phyloP scores from a whole-genome alignment of 257 asterid species.

The Buddleja alternifolia region DNA sequence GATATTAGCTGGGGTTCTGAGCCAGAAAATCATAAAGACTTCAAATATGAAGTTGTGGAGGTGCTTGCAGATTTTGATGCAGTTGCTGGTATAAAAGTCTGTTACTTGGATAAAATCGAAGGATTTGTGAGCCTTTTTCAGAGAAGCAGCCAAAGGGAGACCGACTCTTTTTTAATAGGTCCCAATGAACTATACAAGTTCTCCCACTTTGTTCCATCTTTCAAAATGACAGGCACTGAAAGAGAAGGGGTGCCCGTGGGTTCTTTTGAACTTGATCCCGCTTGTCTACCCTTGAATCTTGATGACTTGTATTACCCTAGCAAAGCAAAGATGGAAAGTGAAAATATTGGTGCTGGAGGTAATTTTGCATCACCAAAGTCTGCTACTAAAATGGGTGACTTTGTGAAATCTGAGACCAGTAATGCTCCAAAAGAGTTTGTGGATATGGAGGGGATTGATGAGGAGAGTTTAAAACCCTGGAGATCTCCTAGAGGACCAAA shows the following conservation, averaged over 20 bases:
- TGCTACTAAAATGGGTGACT: not conserved
- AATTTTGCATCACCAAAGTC: conserved; percentile 7
- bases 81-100: conserved; percentile 53
- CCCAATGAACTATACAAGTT: conserved; percentile 53
- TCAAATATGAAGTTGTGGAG: conserved; percentile 71
- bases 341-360: no score
- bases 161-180: conserved; percentile 34
- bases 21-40: conserved; percentile 38
- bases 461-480: conserved; percentile 7
- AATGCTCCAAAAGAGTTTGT: conserved; percentile 25
- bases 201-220: conserved; percentile 65
- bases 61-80: conserved; percentile 55
- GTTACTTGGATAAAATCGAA: conserved; percentile 57
- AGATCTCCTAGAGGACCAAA: conserved; percentile 41
- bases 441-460: conserved; percentile 21
- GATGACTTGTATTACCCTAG: conserved; percentile 53
- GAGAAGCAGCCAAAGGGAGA: conserved; percentile 33
- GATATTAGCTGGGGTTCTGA: conserved; percentile 56
- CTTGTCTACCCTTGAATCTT: conserved; percentile 57
- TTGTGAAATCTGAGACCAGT: conserved; percentile 20
- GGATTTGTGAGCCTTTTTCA: conserved; percentile 71
- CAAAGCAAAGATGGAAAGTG: no score
- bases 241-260: conserved; percentile 72
- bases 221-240: conserved; percentile 62
- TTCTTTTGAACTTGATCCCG: conserved; percentile 89